Conservation (phyloP, 169 alveolate genomes). For the Plasmodium adleri region DNA sequence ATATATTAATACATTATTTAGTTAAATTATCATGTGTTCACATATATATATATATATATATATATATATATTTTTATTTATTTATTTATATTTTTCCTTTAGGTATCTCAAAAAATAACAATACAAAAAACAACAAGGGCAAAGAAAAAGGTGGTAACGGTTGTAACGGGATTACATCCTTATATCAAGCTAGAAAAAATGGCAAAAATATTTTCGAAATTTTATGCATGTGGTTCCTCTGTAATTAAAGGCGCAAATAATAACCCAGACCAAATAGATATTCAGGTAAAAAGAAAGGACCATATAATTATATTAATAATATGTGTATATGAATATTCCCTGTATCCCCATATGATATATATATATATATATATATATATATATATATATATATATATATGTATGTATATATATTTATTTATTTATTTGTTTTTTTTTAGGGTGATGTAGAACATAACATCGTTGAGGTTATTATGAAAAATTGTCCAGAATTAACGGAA, state of each 20-base stretch:
- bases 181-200: constrained; percentile 89
- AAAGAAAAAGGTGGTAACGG: constrained; percentile 88
- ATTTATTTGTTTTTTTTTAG: constrained; percentile 32
- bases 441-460: constrained; percentile 86
- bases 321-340: constrained; percentile 1
- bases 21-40: background rate
- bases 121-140: constrained; percentile 88
- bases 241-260: constrained; percentile 90
- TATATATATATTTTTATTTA: background rate
- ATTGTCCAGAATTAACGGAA: constrained; percentile 83
- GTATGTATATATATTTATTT: background rate
- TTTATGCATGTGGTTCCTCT: constrained; percentile 91
- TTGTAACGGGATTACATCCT: constrained; percentile 88
- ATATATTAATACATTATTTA: constrained; percentile 3
- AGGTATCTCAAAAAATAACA: constrained; percentile 77
- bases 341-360: background rate
- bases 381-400: background rate
- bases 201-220: constrained; percentile 89
- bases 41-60: background rate
- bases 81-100: background rate
- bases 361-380: background rate
- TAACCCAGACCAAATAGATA: constrained; percentile 84
- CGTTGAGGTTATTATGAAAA: constrained; percentile 79
- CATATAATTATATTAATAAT: background rate
- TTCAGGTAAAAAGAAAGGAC: constrained; percentile 76